phyloP scores from a whole-genome alignment of 2,329 filamentous ascomycete species.

The Tolypocladium album region DNA sequence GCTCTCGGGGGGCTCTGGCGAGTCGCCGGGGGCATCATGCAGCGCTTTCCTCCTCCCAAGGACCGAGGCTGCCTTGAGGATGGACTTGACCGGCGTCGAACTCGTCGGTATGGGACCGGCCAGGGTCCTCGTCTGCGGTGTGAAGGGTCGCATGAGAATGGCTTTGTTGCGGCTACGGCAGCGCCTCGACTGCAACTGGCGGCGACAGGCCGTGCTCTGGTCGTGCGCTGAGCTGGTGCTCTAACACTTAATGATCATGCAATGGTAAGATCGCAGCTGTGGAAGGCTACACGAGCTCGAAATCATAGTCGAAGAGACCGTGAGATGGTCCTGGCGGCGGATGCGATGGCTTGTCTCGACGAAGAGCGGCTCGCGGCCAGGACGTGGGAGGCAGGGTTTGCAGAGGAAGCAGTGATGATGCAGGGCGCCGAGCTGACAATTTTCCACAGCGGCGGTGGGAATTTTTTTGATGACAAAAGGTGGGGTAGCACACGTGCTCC shows the following conservation, averaged over 20 bases:
- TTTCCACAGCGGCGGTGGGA: conserved; percentile 7
- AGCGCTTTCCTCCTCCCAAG: conserved; percentile 33
- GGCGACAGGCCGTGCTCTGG: too few relatives aligned
- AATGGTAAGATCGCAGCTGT: neutral
- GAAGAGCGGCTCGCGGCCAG: neutral
- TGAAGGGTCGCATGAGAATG: conserved; percentile 20
- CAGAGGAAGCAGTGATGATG: conserved; percentile 2
- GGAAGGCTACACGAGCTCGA: neutral
- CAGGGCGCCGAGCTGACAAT: conserved; percentile 10
- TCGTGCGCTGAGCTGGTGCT: neutral
- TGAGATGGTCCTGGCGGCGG: neutral
- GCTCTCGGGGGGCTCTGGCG: conserved; percentile 26
- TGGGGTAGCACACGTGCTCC: conserved; percentile 19
- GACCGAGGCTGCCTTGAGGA: conserved; percentile 37
- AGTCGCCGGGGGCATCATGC: conserved; percentile 30
- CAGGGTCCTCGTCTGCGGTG: conserved; percentile 21
- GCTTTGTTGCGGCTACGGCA: neutral
- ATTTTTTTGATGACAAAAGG: conserved; percentile 15
- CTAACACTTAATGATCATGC: neutral
- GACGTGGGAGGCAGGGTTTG: neutral
- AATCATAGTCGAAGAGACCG: neutral
- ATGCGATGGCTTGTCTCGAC: neutral
- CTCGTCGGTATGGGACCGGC: conserved; percentile 20
- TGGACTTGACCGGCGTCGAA: conserved; percentile 39
- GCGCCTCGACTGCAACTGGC: neutral